Evolutionary conservation across 148 eudicot species (phyloP).

Genomic region (Simmondsia chinensis): DNA sequence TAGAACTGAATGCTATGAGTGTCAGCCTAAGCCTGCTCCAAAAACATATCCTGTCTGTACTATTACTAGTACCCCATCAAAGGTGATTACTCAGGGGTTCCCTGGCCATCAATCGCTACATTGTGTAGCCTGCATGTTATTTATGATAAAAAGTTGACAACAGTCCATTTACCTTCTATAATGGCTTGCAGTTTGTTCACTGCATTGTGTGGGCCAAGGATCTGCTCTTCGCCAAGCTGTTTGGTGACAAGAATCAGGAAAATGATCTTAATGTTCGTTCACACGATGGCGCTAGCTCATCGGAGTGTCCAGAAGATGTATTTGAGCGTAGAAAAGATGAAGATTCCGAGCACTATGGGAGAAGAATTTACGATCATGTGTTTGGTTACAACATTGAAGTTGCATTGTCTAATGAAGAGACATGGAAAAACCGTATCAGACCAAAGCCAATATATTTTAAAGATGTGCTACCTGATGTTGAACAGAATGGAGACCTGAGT

Average conservation of each 20-base stretch:
- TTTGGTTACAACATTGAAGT: constrained; percentile 87
- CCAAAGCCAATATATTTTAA: constrained; percentile 71
- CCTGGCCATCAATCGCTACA: not conserved
- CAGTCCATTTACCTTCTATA: not conserved
- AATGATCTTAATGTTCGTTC: constrained; percentile 94
- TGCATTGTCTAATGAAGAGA: constrained; percentile 88
- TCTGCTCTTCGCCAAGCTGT: constrained; percentile 82
- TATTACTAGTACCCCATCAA: constrained; percentile 96
- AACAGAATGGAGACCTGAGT: constrained; percentile 50
- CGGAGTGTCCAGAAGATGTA: constrained; percentile 59
- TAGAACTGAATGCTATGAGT: constrained; percentile 88
- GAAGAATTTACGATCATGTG: constrained; percentile 85
- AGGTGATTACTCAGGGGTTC: constrained; percentile 35
- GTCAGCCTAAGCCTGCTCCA: constrained; percentile 94
- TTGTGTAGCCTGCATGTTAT: not conserved
- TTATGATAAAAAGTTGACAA: not conserved
- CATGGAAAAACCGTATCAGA: constrained; percentile 81
- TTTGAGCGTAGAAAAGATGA: constrained; percentile 67
- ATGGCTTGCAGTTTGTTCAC: constrained; percentile 84
- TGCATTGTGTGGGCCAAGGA: constrained; percentile 99
- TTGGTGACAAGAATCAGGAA: constrained; percentile 89
- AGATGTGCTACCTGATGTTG: constrained; percentile 42
- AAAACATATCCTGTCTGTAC: constrained; percentile 98
- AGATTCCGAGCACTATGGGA: constrained; percentile 64
- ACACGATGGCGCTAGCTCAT: constrained; percentile 68